These are phyloP conservation scores for Circinella umbellata DNA, from an alignment of 371 early-diverging fungal species.

Conservation along the genomic window DNA sequence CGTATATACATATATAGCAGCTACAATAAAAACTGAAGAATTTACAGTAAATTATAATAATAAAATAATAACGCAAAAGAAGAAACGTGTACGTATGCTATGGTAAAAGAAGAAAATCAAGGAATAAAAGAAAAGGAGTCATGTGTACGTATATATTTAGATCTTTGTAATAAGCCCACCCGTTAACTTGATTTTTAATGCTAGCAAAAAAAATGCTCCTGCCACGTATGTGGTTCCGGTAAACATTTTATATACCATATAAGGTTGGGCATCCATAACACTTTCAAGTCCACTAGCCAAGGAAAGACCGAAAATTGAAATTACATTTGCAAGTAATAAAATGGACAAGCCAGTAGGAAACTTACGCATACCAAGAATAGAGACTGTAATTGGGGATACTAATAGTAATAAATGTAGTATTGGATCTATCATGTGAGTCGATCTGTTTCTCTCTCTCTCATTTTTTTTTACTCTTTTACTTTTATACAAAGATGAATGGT, in stretches of 20 bases:
- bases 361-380: conserved; percentile 38
- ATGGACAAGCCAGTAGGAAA: conserved; percentile 47
- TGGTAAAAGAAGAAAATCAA: too few species aligned
- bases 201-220: conserved; percentile 32
- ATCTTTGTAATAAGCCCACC: not conserved
- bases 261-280: conserved; percentile 26
- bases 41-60: too few species aligned
- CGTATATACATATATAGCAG: too few species aligned
- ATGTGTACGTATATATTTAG: not conserved
- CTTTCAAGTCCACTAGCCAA: conserved; percentile 46
- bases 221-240: conserved; percentile 33
- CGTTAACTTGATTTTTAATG: conserved; percentile 28
- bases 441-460: too few species aligned
- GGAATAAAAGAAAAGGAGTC: too few species aligned
- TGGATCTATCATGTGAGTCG: too few species aligned
- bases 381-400: conserved; percentile 45
- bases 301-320: conserved; percentile 38
- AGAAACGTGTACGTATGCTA: too few species aligned
- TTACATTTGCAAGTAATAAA: conserved; percentile 33
- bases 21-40: too few species aligned
- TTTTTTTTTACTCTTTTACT: too few species aligned
- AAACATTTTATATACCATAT: conserved; percentile 40
- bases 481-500: not conserved
- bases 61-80: too few species aligned
- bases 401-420: not conserved